Percentiles rank a stretch among this genome's conserved stretches.
Conservation (phyloP, 805 yeast genomes). For the Huiozyma sinensis region DNA sequence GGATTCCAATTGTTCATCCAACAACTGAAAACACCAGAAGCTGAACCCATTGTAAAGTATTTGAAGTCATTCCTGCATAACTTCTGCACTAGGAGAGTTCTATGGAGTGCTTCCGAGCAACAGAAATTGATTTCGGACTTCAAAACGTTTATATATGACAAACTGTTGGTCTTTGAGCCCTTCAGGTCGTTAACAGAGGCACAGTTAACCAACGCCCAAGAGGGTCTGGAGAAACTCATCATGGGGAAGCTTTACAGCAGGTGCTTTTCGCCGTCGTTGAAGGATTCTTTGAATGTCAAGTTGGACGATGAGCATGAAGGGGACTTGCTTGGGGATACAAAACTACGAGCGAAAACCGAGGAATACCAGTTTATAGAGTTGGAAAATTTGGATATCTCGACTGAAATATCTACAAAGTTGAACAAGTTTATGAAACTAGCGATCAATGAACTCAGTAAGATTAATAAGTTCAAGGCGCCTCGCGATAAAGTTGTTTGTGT, state of each 20-base stretch:
- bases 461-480: conserved; percentile 82
- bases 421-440: conserved; percentile 56
- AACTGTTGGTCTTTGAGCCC: conserved; percentile 56
- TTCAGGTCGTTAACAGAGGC: conserved; percentile 54
- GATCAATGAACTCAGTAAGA: conserved; percentile 60
- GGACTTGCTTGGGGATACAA: conserved; percentile 53
- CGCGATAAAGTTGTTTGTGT: conserved; percentile 89
- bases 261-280: conserved; percentile 63
- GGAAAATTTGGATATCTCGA: conserved; percentile 66
- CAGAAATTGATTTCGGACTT: conserved; percentile 69
- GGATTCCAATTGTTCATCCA: conserved; percentile 75
- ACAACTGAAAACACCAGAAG: conserved; percentile 60
- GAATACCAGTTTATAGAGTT: conserved; percentile 67
- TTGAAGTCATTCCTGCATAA: conserved; percentile 74
- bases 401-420: conserved; percentile 31
- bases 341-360: conserved; percentile 40
- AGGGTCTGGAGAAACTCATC: conserved; percentile 85
- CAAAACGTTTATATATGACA: conserved; percentile 55
- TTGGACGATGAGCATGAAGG: conserved; percentile 46
- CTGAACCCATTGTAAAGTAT: conserved; percentile 84
- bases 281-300: conserved; percentile 11
- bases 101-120: conserved; percentile 72
- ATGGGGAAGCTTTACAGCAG: conserved; percentile 75
- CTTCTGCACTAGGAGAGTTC: conserved; percentile 44
- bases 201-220: conserved; percentile 62